Base-by-base conservation (phyloP, 2,329 filamentous ascomycete genomes). In the Fusarium nygamai region DNA sequence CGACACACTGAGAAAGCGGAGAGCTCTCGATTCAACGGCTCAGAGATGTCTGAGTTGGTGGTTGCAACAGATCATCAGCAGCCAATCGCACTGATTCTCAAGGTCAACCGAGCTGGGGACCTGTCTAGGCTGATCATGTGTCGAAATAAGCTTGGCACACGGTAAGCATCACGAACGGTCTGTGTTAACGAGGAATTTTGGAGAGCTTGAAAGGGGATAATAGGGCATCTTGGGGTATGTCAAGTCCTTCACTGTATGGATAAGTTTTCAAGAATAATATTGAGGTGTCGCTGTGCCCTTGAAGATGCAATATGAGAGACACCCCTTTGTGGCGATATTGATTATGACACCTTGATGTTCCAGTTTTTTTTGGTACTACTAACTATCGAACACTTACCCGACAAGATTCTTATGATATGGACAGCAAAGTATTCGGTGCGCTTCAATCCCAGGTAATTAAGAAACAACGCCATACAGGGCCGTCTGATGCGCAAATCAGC, bases 81-180 rank as follows among this genome's bases (percentile, higher is more conserved):
- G 68, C 76, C 76, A 78, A 78, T 78, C 66, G 67, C 71, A 58
- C 67, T 31, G 60, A 50, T 50, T 62, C 57, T 60, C 54, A 64
- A 74, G 61, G 75, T 69, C 50, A 69, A 75, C 64, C 69, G 63
- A 76, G 61, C 72, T 61, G 46, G 60, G 68, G 61, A 73, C 61
- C 71, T 73, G 59, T 73, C 70, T 61, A 53, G 54, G 50, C 33
- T 73, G 71, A 74, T 74, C 71, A 73, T 73, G 71, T 71, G 71
- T 67, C 67, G 38, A 74, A 54, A 71, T 67, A 58, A 74, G 48
- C 71, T 73, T 61, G 67, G 39, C 71, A 58, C 67, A 73, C 57
- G 47, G 63, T 63, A 67, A 62, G 61, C 57, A 68, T 31, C 68
- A 59, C 27, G 34, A 56, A 54, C 58, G 34, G 47, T 47, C 64